These are phyloP conservation scores for Talaromyces proteolyticus DNA, from an alignment of 495 filamentous ascomycete genomes.

Conservation along the genomic window DNA sequence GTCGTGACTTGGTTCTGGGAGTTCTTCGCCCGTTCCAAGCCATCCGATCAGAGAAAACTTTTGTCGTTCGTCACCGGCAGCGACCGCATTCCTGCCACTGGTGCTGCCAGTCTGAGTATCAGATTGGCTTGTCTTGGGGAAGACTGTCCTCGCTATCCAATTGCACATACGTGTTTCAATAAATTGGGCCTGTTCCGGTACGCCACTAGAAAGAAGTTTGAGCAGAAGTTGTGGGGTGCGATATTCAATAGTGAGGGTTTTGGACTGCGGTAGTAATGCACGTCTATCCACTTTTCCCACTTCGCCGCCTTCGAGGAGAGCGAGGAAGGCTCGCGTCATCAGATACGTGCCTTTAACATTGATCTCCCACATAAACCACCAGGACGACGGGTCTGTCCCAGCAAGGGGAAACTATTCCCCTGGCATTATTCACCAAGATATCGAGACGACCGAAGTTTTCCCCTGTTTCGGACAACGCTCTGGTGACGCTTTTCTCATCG, in stretches of 20 bases:
- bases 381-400: too few species aligned
- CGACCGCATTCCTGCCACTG: conserved; percentile 88
- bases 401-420: too few species aligned
- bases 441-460: too few species aligned
- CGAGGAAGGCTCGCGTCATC: background rate
- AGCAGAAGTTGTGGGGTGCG: conserved; percentile 74
- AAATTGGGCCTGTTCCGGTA: conserved; percentile 73
- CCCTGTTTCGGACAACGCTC: too few species aligned
- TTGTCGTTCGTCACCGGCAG: conserved; percentile 90
- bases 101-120: conserved; percentile 74
- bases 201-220: conserved; percentile 55
- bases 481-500: too few species aligned
- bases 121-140: conserved; percentile 70
- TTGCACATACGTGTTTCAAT: conserved; percentile 91
- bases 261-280: conserved; percentile 72
- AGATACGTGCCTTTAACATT: too few species aligned
- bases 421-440: too few species aligned
- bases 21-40: conserved; percentile 59
- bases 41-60: conserved; percentile 68
- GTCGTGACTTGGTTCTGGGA: conserved; percentile 88
- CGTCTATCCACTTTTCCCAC: too few species aligned
- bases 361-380: too few species aligned
- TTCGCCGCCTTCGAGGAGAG: background rate
- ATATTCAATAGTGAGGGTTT: conserved; percentile 91
- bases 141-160: conserved; percentile 69